Evolutionary conservation across 2,329 filamentous ascomycete genomes (phyloP).

Genomic region (Xylariaceae sp.): DNA sequence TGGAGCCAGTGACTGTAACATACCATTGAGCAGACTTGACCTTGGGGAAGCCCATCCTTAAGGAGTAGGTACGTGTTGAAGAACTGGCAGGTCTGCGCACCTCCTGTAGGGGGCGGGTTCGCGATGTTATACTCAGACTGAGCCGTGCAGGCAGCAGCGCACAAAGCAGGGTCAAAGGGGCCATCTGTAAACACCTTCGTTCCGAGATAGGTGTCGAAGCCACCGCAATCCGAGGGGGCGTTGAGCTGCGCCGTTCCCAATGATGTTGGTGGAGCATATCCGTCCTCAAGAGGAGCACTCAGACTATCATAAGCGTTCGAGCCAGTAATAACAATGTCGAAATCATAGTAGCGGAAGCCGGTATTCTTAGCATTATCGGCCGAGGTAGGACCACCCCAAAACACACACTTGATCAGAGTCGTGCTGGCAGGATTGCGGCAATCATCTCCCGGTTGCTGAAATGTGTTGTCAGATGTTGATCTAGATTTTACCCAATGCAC

Average conservation of each 20-base stretch:
- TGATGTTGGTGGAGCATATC: background rate
- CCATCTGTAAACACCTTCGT: conserved; percentile 15
- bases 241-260: conserved; percentile 18
- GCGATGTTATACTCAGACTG: conserved; percentile 14
- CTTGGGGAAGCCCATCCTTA: conserved; percentile 30
- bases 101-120: conserved; percentile 5
- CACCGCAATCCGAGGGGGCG: conserved; percentile 17
- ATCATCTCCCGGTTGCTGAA: conserved; percentile 2
- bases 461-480: background rate
- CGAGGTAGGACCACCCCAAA: conserved; percentile 5
- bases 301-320: conserved; percentile 14
- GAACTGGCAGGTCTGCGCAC: conserved; percentile 9
- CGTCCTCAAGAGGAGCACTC: background rate
- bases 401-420: conserved; percentile 17
- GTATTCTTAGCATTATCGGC: conserved; percentile 7
- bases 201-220: conserved; percentile 17
- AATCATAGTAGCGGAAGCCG: conserved; percentile 4
- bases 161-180: conserved; percentile 16
- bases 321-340: conserved; percentile 13
- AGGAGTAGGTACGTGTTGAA: conserved; percentile 28
- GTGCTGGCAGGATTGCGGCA: conserved; percentile 9
- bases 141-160: conserved; percentile 18
- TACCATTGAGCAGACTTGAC: conserved; percentile 20
- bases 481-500: background rate
- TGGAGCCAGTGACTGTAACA: no score